Base-by-base conservation (phyloP, 2,329 filamentous ascomycete species). In the Dryadomyces sulphureus region DNA sequence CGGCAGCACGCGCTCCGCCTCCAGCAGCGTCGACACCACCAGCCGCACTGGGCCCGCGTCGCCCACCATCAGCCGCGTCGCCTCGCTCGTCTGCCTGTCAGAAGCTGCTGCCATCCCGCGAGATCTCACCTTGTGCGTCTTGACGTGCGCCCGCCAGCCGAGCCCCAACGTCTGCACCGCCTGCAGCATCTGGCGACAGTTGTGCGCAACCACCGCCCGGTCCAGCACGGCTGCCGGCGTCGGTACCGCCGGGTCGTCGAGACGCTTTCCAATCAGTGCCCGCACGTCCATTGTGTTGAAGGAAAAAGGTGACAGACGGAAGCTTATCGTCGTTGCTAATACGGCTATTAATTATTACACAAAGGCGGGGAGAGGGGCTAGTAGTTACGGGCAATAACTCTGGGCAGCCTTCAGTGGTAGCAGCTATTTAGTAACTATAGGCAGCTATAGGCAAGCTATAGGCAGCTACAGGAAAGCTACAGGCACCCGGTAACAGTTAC, bases 81-180 rank as follows among this genome's bases (percentile, higher is more conserved):
- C 51, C 41, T 54, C 52, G 5, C 48, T 50, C 3, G 58, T 57
- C 57, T 57, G 45, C 2, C 19, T 20, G 41, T 45, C 6, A 32
- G 35, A 5, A 8, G n/a, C 7, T 21, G n/a, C 41, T 44, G 27
- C 17, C 34, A 46, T 56, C n/a, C n/a, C n/a, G n/a, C n/a, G n/a
- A n/a, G n/a, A n/a, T n/a, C n/a, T n/a, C n/a, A 81, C 81, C 67
- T 92, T 92, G 60, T 92, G 85, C 20, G 83, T 88, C 63, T 92
- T 92, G 49, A 90, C 77, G 59, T 92, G 85, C 1, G 81, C 79
- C 48, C 85, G 69, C 66, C 86, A 90, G 7, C 70, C 72, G 21
- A 89, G 67, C 0, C 70, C 66, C 14, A 89, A 62, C 43, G 64
- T 62, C 36, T 70, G 59, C 14, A 73, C 71, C 0, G 82, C 74